A percentile compares a stretch with the other conserved stretches of the same genome.
phyloP scores from a whole-genome alignment of 2,329 filamentous ascomycete species.

The Sordariomycetes sp. region DNA sequence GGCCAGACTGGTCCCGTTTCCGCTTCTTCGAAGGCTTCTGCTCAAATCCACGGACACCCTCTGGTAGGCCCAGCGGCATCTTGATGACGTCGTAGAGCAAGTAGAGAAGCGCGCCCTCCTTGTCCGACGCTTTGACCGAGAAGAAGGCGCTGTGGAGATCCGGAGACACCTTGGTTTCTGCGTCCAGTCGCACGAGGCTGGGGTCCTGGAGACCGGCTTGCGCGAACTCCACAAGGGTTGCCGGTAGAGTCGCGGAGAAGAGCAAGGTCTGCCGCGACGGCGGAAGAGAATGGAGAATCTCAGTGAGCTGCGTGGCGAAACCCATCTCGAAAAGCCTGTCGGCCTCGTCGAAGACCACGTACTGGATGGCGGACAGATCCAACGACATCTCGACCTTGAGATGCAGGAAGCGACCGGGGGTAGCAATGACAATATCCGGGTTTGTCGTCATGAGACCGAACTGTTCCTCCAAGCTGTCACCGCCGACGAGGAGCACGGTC shows the following conservation, averaged over 20 bases:
- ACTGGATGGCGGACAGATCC: conserved; percentile 81
- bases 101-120: conserved; percentile 84
- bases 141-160: conserved; percentile 96
- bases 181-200: conserved; percentile 78
- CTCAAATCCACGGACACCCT: conserved; percentile 33
- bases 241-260: conserved; percentile 91
- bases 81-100: conserved; percentile 87
- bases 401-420: conserved; percentile 91
- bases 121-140: conserved; percentile 81
- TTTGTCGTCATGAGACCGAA: conserved; percentile 89
- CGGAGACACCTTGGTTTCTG: conserved; percentile 90
- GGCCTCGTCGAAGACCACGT: conserved; percentile 96
- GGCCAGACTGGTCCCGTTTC: conserved; percentile 50
- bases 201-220: conserved; percentile 89
- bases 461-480: conserved; percentile 91
- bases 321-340: conserved; percentile 98
- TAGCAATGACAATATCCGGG: conserved; percentile 95
- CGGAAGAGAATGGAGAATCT: conserved; percentile 85
- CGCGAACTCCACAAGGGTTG: conserved; percentile 91
- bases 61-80: conserved; percentile 62
- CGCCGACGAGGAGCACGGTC: conserved; percentile 82
- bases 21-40: conserved; percentile 54
- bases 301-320: conserved; percentile 83
- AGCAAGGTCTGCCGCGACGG: conserved; percentile 77
- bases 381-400: conserved; percentile 93